Evolutionary conservation across 1,284 basidiomycete species (phyloP).

Genomic region (Pseudozyma pruni): DNA sequence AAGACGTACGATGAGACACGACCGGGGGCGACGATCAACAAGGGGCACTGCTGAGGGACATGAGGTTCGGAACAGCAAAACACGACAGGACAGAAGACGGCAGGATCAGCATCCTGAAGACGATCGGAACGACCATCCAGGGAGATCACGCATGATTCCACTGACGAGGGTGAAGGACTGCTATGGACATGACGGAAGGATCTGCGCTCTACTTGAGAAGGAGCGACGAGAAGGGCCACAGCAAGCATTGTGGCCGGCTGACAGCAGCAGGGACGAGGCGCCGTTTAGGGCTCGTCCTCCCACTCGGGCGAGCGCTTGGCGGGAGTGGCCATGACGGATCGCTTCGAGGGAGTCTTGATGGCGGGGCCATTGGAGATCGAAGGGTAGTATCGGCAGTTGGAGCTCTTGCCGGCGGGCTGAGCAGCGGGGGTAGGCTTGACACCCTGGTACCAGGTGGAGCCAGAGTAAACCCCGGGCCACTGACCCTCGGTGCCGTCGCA

Average conservation of each 20-base stretch:
- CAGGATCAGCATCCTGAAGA: conserved; percentile 32
- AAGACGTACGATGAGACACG: conserved; percentile 8
- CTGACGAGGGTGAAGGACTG: conserved; percentile 1
- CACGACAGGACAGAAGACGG: conserved; percentile 13
- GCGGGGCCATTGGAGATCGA: conserved; percentile 53
- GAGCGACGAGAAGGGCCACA: conserved; percentile 27
- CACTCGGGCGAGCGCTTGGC: conserved; percentile 51
- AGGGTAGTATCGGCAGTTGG: conserved; percentile 57
- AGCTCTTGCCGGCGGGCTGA: conserved; percentile 46
- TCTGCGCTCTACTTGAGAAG: conserved; percentile 40
- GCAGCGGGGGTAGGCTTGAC: conserved; percentile 46
- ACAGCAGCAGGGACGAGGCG: conserved; percentile 1
- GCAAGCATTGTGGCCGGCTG: neutral
- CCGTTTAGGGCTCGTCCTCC: conserved; percentile 40
- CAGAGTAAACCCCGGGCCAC: conserved; percentile 62
- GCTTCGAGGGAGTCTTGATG: conserved; percentile 49
- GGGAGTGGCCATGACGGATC: conserved; percentile 50
- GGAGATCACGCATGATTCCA: conserved; percentile 20
- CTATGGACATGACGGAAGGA: conserved; percentile 23
- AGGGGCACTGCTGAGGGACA: conserved; percentile 12
- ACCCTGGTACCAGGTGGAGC: conserved; percentile 62
- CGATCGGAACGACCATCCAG: conserved; percentile 6
- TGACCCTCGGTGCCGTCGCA: conserved; percentile 59
- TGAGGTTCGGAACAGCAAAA: conserved; percentile 1
- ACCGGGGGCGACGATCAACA: conserved; percentile 13